These are phyloP conservation scores for Apiotrichum montevideense DNA, from an alignment of 1,284 basidiomycete genomes.

Conservation along the genomic window DNA sequence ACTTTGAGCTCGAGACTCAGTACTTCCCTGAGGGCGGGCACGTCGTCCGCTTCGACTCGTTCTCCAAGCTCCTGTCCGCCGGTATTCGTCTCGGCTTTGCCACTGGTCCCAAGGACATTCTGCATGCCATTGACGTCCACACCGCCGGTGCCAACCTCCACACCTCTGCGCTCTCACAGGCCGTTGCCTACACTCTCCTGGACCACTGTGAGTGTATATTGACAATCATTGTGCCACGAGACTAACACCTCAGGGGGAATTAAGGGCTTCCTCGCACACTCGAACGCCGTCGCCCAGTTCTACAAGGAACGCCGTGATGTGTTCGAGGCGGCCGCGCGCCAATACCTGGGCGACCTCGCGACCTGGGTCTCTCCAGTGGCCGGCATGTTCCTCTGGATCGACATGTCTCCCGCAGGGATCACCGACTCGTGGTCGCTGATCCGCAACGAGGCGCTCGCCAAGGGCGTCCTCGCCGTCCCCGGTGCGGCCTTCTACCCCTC, in stretches of 20 bases:
- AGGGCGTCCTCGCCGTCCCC: constrained; percentile 81
- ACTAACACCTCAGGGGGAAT: constrained; percentile 51
- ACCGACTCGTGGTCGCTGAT: constrained; percentile 71
- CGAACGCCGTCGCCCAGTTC: constrained; percentile 64
- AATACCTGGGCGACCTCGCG: constrained; percentile 67
- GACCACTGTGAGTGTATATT: constrained; percentile 53
- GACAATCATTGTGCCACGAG: neutral
- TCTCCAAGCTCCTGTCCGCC: constrained; percentile 80
- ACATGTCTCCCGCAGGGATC: constrained; percentile 40
- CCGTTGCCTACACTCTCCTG: constrained; percentile 64
- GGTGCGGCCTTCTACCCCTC: constrained; percentile 68
- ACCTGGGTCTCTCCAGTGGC: constrained; percentile 81
- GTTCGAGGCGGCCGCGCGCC: constrained; percentile 70
- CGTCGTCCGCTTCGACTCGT: constrained; percentile 79
- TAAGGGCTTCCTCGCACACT: constrained; percentile 70
- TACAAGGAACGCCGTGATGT: constrained; percentile 69
- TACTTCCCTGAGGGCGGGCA: constrained; percentile 55
- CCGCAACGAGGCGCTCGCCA: constrained; percentile 65
- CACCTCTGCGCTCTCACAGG: constrained; percentile 69
- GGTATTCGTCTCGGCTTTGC: constrained; percentile 64
- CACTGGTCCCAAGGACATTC: constrained; percentile 66
- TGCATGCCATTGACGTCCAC: constrained; percentile 67
- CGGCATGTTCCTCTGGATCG: constrained; percentile 85
- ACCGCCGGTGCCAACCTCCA: constrained; percentile 63
- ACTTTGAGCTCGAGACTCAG: constrained; percentile 66